phyloP scores from a whole-genome alignment of 2,329 filamentous ascomycete genomes.

The Xylariaceae sp. region DNA sequence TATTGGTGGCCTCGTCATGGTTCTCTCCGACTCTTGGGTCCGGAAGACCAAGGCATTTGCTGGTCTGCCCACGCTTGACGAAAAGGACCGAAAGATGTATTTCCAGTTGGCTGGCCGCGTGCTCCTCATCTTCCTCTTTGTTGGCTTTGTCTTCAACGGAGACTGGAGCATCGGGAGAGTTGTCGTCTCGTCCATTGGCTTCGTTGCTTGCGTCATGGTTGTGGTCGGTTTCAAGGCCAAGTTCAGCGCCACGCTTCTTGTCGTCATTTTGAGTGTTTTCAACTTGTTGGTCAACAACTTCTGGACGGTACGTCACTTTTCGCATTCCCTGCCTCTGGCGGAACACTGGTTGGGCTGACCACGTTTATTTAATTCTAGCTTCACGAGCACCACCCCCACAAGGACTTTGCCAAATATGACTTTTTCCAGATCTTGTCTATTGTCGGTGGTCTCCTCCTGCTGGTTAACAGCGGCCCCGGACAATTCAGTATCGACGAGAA shows the following conservation, averaged over 20 bases:
- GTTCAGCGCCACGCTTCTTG: constrained; percentile 92
- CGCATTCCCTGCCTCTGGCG: not conserved
- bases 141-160: constrained; percentile 94
- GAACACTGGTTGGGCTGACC: constrained; percentile 25
- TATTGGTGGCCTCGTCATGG: constrained; percentile 95
- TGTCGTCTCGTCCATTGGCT: constrained; percentile 74
- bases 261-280: constrained; percentile 92
- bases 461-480: constrained; percentile 97
- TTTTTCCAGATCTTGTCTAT: constrained; percentile 99
- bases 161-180: constrained; percentile 88
- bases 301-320: constrained; percentile 74
- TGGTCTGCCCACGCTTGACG: constrained; percentile 86
- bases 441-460: constrained; percentile 87
- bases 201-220: constrained; percentile 95
- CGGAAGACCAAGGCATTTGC: constrained; percentile 96
- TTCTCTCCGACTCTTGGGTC: constrained; percentile 95
- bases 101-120: constrained; percentile 96
- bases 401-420: constrained; percentile 99
- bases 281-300: constrained; percentile 99
- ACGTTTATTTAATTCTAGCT: constrained; percentile 50
- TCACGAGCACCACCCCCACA: constrained; percentile 96
- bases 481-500: constrained; percentile 99
- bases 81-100: constrained; percentile 99
- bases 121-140: constrained; percentile 92
- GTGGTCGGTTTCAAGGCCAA: constrained; percentile 99